Percentiles rank a stretch among this genome's conserved stretches.
Conservation (phyloP, 108 stramenopile species). For the Cyclotella distinguenda region DNA sequence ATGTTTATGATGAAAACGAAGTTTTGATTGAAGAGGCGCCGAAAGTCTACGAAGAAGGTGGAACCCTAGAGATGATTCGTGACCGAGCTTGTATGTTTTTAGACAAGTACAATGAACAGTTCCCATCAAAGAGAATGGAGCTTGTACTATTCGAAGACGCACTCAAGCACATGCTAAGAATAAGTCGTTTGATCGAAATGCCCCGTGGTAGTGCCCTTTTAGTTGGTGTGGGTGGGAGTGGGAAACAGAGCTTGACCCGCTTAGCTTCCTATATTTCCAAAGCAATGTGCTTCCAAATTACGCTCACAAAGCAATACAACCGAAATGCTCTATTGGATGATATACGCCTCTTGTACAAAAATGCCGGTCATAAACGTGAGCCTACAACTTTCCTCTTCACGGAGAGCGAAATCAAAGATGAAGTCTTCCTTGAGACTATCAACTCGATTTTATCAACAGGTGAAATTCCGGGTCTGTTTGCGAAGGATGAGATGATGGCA, state of each 20-base stretch:
- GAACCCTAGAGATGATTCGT: slow-evolving; percentile 67
- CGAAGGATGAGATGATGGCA: slow-evolving; percentile 94
- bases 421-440: slow-evolving; percentile 88
- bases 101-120: slow-evolving; percentile 78
- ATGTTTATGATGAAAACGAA: slow-evolving; percentile 84
- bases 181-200: slow-evolving; percentile 86
- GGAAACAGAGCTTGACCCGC: slow-evolving; percentile 86
- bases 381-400: slow-evolving; percentile 90
- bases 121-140: slow-evolving; percentile 82
- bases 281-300: slow-evolving; percentile 87
- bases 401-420: slow-evolving; percentile 90
- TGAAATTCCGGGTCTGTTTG: slow-evolving; percentile 87
- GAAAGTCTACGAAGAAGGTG: slow-evolving; percentile 88
- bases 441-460: slow-evolving; percentile 89
- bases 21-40: slow-evolving; percentile 82
- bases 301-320: slow-evolving; percentile 89
- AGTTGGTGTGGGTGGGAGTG: slow-evolving; percentile 91
- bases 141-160: slow-evolving; percentile 94
- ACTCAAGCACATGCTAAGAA: slow-evolving; percentile 80
- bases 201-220: slow-evolving; percentile 85
- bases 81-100: slow-evolving; percentile 74
- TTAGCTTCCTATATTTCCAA: slow-evolving; percentile 83
- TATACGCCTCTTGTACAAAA: slow-evolving; percentile 78
- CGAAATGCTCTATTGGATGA: slow-evolving; percentile 78
- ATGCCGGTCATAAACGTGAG: slow-evolving; percentile 80